Evolutionary conservation across 2,329 filamentous ascomycete genomes (phyloP).

Genomic region (Trichoderma pleuroti): DNA sequence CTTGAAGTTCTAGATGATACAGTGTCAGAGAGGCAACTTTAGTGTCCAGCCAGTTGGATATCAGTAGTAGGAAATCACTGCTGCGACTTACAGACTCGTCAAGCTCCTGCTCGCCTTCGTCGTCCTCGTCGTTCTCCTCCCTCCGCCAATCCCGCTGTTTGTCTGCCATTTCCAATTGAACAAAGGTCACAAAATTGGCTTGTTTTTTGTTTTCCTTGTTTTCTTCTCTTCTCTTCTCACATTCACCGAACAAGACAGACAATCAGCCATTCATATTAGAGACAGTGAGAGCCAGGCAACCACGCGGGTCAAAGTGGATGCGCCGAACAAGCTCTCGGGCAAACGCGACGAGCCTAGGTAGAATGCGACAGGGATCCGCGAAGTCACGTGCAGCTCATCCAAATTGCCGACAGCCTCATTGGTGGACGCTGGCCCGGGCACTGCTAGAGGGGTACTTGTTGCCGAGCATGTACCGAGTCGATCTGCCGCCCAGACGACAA

Average conservation of each 20-base stretch:
- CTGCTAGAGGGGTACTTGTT: conserved; percentile 21
- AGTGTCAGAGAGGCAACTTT: neutral
- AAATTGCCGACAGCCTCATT: conserved; percentile 29
- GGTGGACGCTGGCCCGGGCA: conserved; percentile 11
- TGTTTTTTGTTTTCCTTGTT: neutral
- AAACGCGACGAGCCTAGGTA: conserved; percentile 30
- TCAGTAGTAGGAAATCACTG: too few species aligned
- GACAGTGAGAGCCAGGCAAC: neutral
- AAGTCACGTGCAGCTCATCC: conserved; percentile 29
- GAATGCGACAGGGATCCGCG: conserved; percentile 27
- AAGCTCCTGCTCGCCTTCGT: conserved; percentile 58
- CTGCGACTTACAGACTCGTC: conserved; percentile 57
- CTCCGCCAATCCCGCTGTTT: conserved; percentile 42
- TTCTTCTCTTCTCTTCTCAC: neutral
- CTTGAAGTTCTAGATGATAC: conserved; percentile 69
- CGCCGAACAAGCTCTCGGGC: conserved; percentile 27
- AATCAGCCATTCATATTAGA: neutral
- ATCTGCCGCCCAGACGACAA: neutral
- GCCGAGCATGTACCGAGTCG: neutral
- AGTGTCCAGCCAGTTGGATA: neutral
- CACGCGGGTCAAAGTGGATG: conserved; percentile 18
- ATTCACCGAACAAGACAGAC: neutral
- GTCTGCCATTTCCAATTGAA: conserved; percentile 30
- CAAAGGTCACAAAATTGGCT: neutral
- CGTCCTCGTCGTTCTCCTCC: conserved; percentile 59